A percentile compares a stretch with the other conserved stretches of the same genome.
phyloP scores from a whole-genome alignment of 345 rosid species.

The Erodium maritimum region DNA sequence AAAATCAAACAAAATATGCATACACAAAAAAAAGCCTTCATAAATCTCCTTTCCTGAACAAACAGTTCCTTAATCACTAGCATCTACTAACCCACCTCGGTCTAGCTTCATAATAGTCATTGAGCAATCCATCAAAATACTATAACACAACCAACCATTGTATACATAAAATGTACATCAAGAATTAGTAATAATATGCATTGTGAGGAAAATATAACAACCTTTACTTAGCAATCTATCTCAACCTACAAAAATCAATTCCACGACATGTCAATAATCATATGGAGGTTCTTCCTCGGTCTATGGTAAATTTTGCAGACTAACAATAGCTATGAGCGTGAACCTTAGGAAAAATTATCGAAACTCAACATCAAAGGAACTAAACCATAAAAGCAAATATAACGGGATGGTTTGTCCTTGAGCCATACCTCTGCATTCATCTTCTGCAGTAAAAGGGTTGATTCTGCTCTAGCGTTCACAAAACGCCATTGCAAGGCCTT shows the following conservation, averaged over 20 bases:
- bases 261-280: neutral
- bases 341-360: neutral
- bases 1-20: neutral
- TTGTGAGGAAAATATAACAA: too few relatives aligned
- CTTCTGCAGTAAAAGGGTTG: constrained; percentile 32
- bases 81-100: too few relatives aligned
- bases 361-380: neutral
- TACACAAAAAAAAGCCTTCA: too few relatives aligned
- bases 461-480: constrained; percentile 55
- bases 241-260: neutral
- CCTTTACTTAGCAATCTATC: too few relatives aligned
- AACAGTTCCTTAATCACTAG: too few relatives aligned
- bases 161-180: too few relatives aligned
- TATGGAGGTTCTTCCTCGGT: neutral
- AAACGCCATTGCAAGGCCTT: constrained; percentile 63
- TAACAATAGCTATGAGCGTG: neutral
- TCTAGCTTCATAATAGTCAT: too few relatives aligned
- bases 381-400: neutral
- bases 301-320: neutral
- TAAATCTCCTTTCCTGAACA: too few relatives aligned
- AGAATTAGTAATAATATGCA: too few relatives aligned
- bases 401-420: neutral
- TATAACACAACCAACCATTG: too few relatives aligned
- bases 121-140: too few relatives aligned
- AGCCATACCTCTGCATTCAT: constrained; percentile 47